Conservation (phyloP, 257 asterid species). For the Solanum arcanum region DNA sequence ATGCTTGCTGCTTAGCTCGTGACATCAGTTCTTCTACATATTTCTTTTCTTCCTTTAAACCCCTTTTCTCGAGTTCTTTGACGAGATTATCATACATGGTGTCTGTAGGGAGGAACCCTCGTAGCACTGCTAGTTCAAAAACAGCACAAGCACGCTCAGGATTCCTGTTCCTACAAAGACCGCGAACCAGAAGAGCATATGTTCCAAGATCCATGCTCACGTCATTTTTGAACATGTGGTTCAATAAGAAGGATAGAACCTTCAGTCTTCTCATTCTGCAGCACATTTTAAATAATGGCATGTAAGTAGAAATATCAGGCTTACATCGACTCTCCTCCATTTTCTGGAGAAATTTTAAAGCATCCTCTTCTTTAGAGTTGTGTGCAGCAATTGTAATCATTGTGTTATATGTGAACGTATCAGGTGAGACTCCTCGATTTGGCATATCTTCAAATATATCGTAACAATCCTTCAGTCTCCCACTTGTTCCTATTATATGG, state of each 20-base stretch:
- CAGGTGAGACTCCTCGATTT: slow-evolving; percentile 54
- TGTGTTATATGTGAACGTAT: slow-evolving; percentile 36
- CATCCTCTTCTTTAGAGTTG: slow-evolving; percentile 63
- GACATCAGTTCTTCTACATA: slow-evolving; percentile 42
- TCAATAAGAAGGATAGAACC: slow-evolving; percentile 64
- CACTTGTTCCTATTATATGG: slow-evolving; percentile 41
- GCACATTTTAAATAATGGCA: slow-evolving; percentile 80
- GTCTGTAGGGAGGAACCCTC: slow-evolving; percentile 59
- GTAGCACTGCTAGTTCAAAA: slow-evolving; percentile 53
- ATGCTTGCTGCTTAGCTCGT: slow-evolving; percentile 16
- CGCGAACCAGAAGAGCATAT: slow-evolving; percentile 46
- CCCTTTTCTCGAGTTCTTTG: slow-evolving; percentile 38
- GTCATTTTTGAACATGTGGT: slow-evolving; percentile 68
- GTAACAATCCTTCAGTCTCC: slow-evolving; percentile 61
- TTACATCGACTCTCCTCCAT: slow-evolving; percentile 59
- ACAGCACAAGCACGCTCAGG: slow-evolving; percentile 45
- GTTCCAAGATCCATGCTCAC: slow-evolving; percentile 61
- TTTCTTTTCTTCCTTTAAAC: slow-evolving; percentile 34
- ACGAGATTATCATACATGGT: slow-evolving; percentile 30
- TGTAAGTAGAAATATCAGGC: slow-evolving; percentile 60
- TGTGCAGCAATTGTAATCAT: slow-evolving; percentile 40
- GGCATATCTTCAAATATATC: slow-evolving; percentile 73
- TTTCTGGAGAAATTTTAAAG: slow-evolving; percentile 41
- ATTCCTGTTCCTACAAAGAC: slow-evolving; percentile 44
- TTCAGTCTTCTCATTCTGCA: slow-evolving; percentile 68